Conservation (phyloP, 106 monocot genomes). For the Allium sativum region DNA sequence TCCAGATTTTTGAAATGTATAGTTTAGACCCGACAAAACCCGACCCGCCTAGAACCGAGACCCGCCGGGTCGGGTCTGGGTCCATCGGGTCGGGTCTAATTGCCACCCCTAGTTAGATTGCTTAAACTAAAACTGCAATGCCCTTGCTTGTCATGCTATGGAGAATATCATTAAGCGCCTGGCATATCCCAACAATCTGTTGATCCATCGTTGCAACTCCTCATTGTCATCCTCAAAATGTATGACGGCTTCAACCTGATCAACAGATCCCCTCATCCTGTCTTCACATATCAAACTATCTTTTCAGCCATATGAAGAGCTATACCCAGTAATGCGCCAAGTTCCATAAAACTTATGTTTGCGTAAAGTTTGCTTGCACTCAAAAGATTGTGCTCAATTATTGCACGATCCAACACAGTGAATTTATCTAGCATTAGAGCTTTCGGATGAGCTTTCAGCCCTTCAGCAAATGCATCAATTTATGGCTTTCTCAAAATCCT, state of each 20-base stretch:
- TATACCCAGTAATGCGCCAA: conserved; percentile 83
- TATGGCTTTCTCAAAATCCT: conserved; percentile 94
- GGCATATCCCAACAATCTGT: conserved; percentile 88
- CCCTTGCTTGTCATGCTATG: conserved; percentile 82
- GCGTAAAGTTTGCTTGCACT: conserved; percentile 98
- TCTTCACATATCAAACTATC: conserved; percentile 95
- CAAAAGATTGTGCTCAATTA: conserved; percentile 99
- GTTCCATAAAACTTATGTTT: conserved; percentile 83
- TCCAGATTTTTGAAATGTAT: too few species aligned
- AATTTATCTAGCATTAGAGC: conserved; percentile 91
- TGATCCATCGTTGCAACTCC: conserved; percentile 90
- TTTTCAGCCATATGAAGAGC: conserved; percentile 72
- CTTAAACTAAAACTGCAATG: conserved; percentile 42
- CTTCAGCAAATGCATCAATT: conserved; percentile 98
- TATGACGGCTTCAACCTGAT: conserved; percentile 97
- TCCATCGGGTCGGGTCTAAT: too few species aligned
- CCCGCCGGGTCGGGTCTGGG: too few species aligned
- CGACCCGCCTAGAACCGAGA: too few species aligned
- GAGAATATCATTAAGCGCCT: conserved; percentile 88
- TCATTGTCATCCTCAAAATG: conserved; percentile 98
- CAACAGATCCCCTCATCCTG: conserved; percentile 95
- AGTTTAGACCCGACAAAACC: too few species aligned
- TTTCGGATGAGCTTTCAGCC: conserved; percentile 95
- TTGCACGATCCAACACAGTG: conserved; percentile 93
- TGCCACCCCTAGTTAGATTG: too few species aligned